phyloP scores from a whole-genome alignment of 2,329 filamentous ascomycete species.

The Neofusicoccum cordaticola region DNA sequence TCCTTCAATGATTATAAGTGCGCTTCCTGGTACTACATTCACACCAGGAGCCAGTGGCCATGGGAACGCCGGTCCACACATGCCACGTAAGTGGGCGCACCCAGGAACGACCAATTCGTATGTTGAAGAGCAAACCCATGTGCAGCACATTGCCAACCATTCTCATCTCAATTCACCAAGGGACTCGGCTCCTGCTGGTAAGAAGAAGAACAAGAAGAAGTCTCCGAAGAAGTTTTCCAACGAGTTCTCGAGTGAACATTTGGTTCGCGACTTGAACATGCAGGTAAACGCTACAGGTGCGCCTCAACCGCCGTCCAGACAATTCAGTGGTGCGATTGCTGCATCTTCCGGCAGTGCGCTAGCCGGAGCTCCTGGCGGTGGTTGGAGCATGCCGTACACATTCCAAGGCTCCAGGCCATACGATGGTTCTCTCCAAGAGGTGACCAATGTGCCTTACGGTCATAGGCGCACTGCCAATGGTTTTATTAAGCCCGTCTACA shows the following conservation, averaged over 20 bases:
- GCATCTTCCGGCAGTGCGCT: not conserved
- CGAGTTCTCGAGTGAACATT: not conserved
- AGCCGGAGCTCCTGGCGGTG: not conserved
- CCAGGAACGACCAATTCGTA: not conserved
- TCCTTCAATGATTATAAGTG: not conserved
- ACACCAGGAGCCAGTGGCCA: not conserved
- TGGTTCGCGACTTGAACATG: not conserved
- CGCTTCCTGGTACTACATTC: not conserved
- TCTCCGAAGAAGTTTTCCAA: not conserved
- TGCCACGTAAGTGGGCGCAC: not conserved
- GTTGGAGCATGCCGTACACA: not conserved
- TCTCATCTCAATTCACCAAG: not conserved
- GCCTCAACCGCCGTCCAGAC: too few species aligned
- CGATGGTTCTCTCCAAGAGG: not conserved
- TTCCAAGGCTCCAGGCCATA: not conserved
- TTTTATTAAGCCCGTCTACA: not conserved
- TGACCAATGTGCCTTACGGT: not conserved
- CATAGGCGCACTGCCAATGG: not conserved
- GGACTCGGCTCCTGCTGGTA: not conserved
- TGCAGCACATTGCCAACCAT: not conserved
- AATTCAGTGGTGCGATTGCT: not conserved
- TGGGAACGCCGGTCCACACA: not conserved
- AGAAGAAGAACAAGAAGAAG: not conserved
- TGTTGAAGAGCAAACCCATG: not conserved
- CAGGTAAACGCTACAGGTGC: too few species aligned